A percentile compares a stretch with the other conserved stretches of the same genome.
Evolutionary conservation across 768 basidiomycete species (phyloP).

Genomic region (Termitomyces sp.): DNA sequence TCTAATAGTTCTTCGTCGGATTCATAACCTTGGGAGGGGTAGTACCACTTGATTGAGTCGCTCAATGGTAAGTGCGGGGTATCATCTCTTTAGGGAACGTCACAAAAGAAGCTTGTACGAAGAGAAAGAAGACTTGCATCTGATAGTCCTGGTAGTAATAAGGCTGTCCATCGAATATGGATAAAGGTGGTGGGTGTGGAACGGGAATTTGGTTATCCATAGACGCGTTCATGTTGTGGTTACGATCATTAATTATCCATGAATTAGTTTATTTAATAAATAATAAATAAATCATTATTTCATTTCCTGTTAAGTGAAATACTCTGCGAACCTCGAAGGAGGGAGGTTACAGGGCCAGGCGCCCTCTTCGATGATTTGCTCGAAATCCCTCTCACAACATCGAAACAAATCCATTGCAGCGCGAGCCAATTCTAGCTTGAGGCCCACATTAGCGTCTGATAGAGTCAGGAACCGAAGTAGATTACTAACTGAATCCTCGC

Average conservation of each 20-base stretch:
- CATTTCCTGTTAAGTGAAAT: conserved; percentile 20
- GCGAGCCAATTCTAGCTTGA: conserved; percentile 43
- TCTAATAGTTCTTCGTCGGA: conserved; percentile 54
- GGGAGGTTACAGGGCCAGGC: conserved; percentile 49
- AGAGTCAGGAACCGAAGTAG: conserved; percentile 3
- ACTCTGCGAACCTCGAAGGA: conserved; percentile 25
- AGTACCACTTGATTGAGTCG: conserved; percentile 80
- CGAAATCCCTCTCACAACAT: conserved; percentile 43
- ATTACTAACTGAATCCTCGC: conserved; percentile 42
- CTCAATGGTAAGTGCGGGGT: conserved; percentile 39
- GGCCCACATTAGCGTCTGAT: background rate
- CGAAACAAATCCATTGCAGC: conserved; percentile 50
- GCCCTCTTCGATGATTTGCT: conserved; percentile 34
- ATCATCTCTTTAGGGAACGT: conserved; percentile 9
- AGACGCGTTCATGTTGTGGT: conserved; percentile 1
- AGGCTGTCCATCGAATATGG: background rate
- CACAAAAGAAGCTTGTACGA: background rate
- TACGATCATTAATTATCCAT: background rate
- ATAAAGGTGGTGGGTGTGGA: conserved; percentile 3
- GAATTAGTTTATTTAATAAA: background rate
- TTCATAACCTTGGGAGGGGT: conserved; percentile 70
- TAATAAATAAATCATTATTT: background rate
- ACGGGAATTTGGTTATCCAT: conserved; percentile 8
- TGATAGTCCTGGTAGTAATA: conserved; percentile 17
- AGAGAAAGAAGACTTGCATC: conserved; percentile 16